phyloP scores from a whole-genome alignment of 2,329 filamentous ascomycete genomes.

The Dryadomyces sulphureus region DNA sequence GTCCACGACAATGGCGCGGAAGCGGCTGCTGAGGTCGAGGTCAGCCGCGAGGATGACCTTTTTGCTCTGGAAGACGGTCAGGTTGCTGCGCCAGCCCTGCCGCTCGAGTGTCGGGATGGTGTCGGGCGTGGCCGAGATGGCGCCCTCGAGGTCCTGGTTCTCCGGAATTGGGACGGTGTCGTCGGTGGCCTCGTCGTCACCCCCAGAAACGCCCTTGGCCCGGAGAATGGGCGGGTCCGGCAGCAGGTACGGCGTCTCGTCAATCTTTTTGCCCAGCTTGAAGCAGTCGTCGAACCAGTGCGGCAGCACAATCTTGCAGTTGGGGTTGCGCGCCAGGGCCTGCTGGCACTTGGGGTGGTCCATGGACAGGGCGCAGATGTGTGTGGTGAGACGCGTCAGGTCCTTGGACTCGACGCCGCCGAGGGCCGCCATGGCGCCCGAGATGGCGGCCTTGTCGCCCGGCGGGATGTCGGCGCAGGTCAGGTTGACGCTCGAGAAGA shows the following conservation, averaged over 20 bases:
- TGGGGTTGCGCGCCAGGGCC: constrained; percentile 48
- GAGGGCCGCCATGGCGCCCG: constrained; percentile 76
- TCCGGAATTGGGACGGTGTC: constrained; percentile 25
- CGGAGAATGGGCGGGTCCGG: constrained; percentile 76
- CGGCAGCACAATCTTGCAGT: constrained; percentile 73
- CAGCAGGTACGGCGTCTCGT: constrained; percentile 71
- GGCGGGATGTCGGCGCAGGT: constrained; percentile 73
- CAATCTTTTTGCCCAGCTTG: constrained; percentile 79
- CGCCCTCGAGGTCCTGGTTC: constrained; percentile 51
- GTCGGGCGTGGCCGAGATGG: constrained; percentile 34
- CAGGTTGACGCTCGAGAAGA: constrained; percentile 73
- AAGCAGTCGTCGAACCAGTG: constrained; percentile 98
- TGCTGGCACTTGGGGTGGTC: constrained; percentile 57
- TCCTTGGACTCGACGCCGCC: constrained; percentile 67
- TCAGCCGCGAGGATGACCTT: constrained; percentile 66
- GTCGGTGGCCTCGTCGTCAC: constrained; percentile 15
- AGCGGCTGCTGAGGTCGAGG: constrained; percentile 51
- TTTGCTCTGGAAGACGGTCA: constrained; percentile 64
- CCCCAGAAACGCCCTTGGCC: background rate
- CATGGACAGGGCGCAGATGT: constrained; percentile 70
- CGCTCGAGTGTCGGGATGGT: constrained; percentile 24
- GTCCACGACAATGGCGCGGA: constrained; percentile 51
- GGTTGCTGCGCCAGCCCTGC: constrained; percentile 27
- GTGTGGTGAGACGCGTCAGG: constrained; percentile 63
- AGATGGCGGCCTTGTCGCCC: constrained; percentile 82